These are phyloP conservation scores for Amphirosellinia nigrospora DNA, from an alignment of 495 filamentous ascomycete species.

Conservation along the genomic window DNA sequence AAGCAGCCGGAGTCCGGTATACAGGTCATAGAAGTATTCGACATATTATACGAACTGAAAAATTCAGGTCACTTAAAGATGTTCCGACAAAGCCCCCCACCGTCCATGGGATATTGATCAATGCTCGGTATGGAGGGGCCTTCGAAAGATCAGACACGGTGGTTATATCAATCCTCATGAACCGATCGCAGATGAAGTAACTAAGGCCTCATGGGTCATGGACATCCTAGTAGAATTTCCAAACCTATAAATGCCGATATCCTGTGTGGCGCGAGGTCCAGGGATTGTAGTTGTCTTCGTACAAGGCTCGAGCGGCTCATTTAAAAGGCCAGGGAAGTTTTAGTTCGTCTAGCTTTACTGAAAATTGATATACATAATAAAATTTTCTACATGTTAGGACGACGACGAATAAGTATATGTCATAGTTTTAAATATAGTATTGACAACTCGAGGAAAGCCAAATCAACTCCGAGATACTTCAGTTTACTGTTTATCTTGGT, in stretches of 20 bases:
- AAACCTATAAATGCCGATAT: not conserved
- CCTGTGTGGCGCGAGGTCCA: not conserved
- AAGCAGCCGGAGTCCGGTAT: not conserved
- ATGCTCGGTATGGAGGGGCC: not conserved
- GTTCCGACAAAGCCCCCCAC: not conserved
- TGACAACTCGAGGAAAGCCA: not conserved
- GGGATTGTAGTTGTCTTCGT: not conserved
- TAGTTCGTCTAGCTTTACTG: not conserved
- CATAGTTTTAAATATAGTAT: not conserved
- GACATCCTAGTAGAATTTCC: not conserved
- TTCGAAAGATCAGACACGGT: not conserved
- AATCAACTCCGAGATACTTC: too few relatives aligned
- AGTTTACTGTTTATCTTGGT: not conserved
- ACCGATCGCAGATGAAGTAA: not conserved
- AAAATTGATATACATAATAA: not conserved
- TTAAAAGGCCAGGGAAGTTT: not conserved
- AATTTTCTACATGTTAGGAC: too few relatives aligned
- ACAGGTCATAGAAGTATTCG: not conserved
- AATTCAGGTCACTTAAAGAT: not conserved
- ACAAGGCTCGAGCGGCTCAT: not conserved
- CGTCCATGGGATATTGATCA: not conserved
- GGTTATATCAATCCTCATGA: not conserved
- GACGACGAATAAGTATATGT: too few relatives aligned
- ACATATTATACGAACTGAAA: not conserved
- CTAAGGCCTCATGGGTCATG: not conserved